Conservation (phyloP, 1,284 basidiomycete species). For the Puccinia brachypodii region DNA sequence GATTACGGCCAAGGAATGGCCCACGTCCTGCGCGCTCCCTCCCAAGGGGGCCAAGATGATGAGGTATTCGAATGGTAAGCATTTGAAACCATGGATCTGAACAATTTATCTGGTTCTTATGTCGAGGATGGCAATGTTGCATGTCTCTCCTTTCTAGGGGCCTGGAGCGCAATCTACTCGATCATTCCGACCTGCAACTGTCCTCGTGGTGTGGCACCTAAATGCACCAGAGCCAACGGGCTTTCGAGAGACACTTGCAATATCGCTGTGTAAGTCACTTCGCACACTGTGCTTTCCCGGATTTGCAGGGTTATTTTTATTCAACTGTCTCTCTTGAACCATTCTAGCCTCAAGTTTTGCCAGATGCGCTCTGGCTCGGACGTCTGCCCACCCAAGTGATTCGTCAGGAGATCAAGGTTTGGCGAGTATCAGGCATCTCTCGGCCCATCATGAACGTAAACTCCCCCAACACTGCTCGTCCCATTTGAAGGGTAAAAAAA, state of each 20-base stretch:
- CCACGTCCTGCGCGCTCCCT: neutral
- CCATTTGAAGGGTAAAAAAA: neutral
- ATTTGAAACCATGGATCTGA: no score
- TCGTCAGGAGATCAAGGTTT: neutral
- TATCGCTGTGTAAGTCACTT: slow-evolving; percentile 7
- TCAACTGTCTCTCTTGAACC: neutral
- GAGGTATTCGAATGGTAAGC: slow-evolving; percentile 28
- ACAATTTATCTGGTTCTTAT: no score
- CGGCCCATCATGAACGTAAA: no score
- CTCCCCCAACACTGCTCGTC: no score
- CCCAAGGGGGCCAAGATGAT: slow-evolving; percentile 27
- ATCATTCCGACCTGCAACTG: slow-evolving; percentile 20
- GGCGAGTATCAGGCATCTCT: neutral
- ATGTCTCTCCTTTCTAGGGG: neutral
- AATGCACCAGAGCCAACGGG: slow-evolving; percentile 4
- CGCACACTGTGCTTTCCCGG: neutral
- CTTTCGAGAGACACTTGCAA: slow-evolving; percentile 16
- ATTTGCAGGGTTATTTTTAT: no score
- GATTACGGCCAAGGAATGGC: slow-evolving; percentile 1
- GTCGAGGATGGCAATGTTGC: no score
- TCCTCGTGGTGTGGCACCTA: neutral
- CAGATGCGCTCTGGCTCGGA: slow-evolving; percentile 18
- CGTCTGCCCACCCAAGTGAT: neutral
- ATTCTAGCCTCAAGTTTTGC: slow-evolving; percentile 16
- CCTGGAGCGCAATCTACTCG: slow-evolving; percentile 24